Evolutionary conservation across 495 filamentous ascomycete genomes (phyloP), one percentile per base, ranked within the genome.

Genomic region (Pyrenopolyporus hunteri): DNA sequence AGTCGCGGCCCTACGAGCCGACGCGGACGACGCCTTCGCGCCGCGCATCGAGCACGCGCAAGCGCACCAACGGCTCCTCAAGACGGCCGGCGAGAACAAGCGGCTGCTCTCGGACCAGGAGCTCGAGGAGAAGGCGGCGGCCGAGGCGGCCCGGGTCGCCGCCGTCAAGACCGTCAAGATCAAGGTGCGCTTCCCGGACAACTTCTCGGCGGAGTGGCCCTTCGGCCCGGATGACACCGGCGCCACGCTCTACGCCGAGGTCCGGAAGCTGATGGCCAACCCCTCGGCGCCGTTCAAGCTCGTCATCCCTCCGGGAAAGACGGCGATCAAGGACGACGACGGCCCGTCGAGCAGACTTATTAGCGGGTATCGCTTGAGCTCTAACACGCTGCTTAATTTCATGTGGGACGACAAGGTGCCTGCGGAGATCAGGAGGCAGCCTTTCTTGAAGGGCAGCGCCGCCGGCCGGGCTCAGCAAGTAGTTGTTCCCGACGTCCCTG

Each of bases 1-100:
- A n/a, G 82, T 80, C 14, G 95, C 94, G 28, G 88, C 91, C 23
- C 76, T 79, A 52, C 73, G 78, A 44, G 70, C 79, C 10, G 83
- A 86, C 57, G 82, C 89, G 19, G 89, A 93, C 52, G 80, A 79
- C 14, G 90, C 91, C 62, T 98, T 89, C 70, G 81, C 89, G 19
- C 92, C 93, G 1, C 90, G 89, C 14, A 85, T 96, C 61, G 89
- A 88, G 33, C 91, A 98, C 60, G 90, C 91, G 23, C 88, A 93
- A 66, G 76, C 85, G 8, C 89, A 93, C 64, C 92, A 98, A 73
- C 79, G 83, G 23, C 81, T 85, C 13, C 87, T 98, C 6, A 79
- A 83, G 43, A 71, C 78, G 17, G 75, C 78, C 5, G 81, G 84
- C 19, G 84, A 83, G 22, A 91, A 91, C 70, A 83, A 82, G 59